Evolutionary conservation across 2,329 filamentous ascomycete genomes (phyloP).

Genomic region (Neophaeococcomyces mojaviensis): DNA sequence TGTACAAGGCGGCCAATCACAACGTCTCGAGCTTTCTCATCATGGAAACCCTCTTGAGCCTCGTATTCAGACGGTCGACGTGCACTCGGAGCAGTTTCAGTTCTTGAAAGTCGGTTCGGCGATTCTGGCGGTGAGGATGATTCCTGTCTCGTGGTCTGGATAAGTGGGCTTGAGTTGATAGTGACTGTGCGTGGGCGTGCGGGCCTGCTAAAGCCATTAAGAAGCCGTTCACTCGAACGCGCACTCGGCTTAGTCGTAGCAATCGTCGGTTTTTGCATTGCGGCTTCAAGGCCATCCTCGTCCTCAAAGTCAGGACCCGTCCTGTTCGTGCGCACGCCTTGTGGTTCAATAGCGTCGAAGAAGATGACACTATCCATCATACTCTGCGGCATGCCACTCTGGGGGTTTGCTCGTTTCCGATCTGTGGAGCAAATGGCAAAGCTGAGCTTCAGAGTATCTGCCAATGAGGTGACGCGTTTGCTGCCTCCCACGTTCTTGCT

Average conservation of each 20-base stretch:
- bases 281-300: conserved; percentile 24
- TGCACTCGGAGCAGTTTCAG: conserved; percentile 31
- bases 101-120: conserved; percentile 27
- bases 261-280: conserved; percentile 24
- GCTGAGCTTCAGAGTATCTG: conserved; percentile 92
- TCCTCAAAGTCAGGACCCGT: conserved; percentile 16
- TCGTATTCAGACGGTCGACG: conserved; percentile 37
- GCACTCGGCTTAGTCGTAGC: conserved; percentile 5
- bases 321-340: conserved; percentile 22
- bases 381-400: conserved; percentile 33
- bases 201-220: neutral
- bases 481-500: conserved; percentile 98
- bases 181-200: conserved; percentile 18
- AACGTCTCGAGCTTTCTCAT: conserved; percentile 78
- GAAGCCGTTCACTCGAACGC: conserved; percentile 6
- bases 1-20: conserved; percentile 86
- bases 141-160: conserved; percentile 19
- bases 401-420: conserved; percentile 39
- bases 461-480: conserved; percentile 91
- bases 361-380: conserved; percentile 75
- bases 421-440: conserved; percentile 95
- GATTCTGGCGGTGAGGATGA: conserved; percentile 23
- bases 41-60: conserved; percentile 56
- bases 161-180: conserved; percentile 24
- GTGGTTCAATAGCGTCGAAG: conserved; percentile 53